phyloP scores from a whole-genome alignment of 257 asterid genomes.

The Capsicum pubescens region DNA sequence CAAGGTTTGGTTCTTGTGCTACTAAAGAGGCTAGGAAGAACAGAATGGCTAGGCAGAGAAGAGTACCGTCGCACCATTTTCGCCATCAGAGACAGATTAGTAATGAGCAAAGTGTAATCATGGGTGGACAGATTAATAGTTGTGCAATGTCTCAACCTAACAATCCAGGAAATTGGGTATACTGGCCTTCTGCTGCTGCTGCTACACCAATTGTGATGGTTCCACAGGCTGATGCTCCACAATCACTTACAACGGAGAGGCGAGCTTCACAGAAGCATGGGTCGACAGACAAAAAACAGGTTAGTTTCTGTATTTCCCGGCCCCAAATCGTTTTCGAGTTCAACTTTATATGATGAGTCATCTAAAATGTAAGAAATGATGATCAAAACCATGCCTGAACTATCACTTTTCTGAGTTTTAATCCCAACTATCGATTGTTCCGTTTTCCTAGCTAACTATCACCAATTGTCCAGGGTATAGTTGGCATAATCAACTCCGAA shows the following conservation, averaged over 20 bases:
- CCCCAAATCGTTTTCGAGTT: background rate
- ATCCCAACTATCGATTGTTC: no score
- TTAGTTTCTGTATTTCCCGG: background rate
- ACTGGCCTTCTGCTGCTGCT: conserved; percentile 48
- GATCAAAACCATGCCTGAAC: no score
- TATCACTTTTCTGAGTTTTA: no score
- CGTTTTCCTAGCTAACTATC: no score
- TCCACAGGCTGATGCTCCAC: conserved; percentile 37
- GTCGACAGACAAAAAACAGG: conserved; percentile 46
- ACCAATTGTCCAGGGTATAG: no score
- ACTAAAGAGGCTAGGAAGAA: conserved; percentile 94
- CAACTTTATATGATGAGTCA: background rate
- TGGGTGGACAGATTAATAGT: conserved; percentile 34
- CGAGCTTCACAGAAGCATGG: conserved; percentile 38
- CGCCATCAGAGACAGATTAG: conserved; percentile 34
- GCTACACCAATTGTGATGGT: conserved; percentile 26
- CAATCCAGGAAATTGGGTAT: conserved; percentile 50
- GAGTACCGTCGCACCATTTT: conserved; percentile 52
- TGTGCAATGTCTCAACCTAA: conserved; percentile 28
- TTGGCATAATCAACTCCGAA: no score
- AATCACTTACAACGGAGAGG: conserved; percentile 28
- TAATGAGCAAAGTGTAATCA: conserved; percentile 3
- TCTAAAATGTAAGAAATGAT: no score
- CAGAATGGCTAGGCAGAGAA: conserved; percentile 87
- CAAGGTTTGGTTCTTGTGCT: conserved; percentile 65